Conservation (phyloP, 1,284 basidiomycete species). For the Rugiboletus extremiorientalis region DNA sequence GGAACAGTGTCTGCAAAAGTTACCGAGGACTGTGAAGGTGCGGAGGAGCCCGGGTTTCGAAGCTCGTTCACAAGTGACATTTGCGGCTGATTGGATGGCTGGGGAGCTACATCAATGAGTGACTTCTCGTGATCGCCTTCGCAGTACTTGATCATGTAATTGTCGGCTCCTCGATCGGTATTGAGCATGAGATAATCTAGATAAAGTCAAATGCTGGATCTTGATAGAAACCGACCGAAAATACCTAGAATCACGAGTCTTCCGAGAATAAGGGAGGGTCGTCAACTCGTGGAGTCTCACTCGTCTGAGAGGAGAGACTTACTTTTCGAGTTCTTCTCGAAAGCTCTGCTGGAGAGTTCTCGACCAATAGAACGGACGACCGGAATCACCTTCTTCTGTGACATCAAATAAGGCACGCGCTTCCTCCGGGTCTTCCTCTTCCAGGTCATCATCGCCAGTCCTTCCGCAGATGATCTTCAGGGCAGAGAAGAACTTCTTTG, state of each 20-base stretch:
- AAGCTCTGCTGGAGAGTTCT: conserved; percentile 75
- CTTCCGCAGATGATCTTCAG: conserved; percentile 77
- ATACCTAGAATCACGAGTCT: conserved; percentile 81
- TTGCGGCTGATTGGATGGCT: conserved; percentile 57
- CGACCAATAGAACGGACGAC: conserved; percentile 79
- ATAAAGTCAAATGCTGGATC: not conserved
- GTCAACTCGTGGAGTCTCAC: conserved; percentile 3
- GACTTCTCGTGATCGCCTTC: conserved; percentile 73
- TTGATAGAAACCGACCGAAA: not conserved
- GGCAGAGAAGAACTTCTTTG: conserved; percentile 64
- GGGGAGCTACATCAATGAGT: conserved; percentile 75
- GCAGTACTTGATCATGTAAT: conserved; percentile 88
- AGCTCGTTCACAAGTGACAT: conserved; percentile 74
- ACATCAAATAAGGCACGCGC: conserved; percentile 63
- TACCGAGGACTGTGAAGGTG: conserved; percentile 40
- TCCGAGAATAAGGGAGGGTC: conserved; percentile 6
- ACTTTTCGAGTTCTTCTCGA: conserved; percentile 87
- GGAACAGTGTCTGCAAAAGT: conserved; percentile 37
- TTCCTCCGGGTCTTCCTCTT: conserved; percentile 68
- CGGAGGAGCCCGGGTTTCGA: conserved; percentile 45
- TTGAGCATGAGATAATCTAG: conserved; percentile 88
- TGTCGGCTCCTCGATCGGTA: conserved; percentile 82
- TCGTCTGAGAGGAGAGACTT: conserved; percentile 22
- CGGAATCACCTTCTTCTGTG: conserved; percentile 51
- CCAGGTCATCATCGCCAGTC: conserved; percentile 74